Base-by-base conservation (phyloP, 2,329 filamentous ascomycete genomes). In the Colletotrichum sidae region DNA sequence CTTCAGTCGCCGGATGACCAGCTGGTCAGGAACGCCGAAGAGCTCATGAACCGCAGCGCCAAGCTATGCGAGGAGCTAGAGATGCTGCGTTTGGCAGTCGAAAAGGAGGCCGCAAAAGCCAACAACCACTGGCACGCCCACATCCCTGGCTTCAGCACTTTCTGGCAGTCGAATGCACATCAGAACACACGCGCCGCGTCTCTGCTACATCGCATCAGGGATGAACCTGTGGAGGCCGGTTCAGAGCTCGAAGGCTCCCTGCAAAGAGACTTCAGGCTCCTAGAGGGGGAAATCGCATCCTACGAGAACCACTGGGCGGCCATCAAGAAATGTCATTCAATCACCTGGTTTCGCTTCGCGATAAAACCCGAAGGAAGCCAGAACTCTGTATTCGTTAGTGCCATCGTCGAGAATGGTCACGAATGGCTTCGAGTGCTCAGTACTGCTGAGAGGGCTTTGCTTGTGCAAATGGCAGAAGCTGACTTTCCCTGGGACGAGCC, bases 401-500 rank as follows among this genome's bases (percentile, higher is more conserved):
- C 62, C 47, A 62, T 65, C 6, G 62, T 80, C 41, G 72, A 77
- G 4, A 73, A 71, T 10, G 79, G 79, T 2, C 62, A 60, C 4
- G 74, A 79, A 68, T 81, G 79, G 79, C 17, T 80, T 34, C 72
- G 73, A 11, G 69, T 78, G 38, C 73, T 76, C 35, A 73, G 73
- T 3, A 68, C 77, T 1, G 73, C 72, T 39, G 66, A 70, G 5
- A 71, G 75, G 41, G 70, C 76, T 10, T 68, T 80, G 49, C 74
- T 76, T 2, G 69, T 76, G 0, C 77, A 80, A 47, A 76, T 80
- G 78, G 73, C 73, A 3, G 78, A 80, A 53, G 72, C 72, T 25
- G 79, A 78, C 8, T 80, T 79, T 72, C 71, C 70, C 8, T 80
- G 79, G 79, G 78, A 76, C 12, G 77, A 77, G 6, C 62, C 52